phyloP scores from a whole-genome alignment of 1,284 basidiomycete species.

The Leccinum subspadiceum region DNA sequence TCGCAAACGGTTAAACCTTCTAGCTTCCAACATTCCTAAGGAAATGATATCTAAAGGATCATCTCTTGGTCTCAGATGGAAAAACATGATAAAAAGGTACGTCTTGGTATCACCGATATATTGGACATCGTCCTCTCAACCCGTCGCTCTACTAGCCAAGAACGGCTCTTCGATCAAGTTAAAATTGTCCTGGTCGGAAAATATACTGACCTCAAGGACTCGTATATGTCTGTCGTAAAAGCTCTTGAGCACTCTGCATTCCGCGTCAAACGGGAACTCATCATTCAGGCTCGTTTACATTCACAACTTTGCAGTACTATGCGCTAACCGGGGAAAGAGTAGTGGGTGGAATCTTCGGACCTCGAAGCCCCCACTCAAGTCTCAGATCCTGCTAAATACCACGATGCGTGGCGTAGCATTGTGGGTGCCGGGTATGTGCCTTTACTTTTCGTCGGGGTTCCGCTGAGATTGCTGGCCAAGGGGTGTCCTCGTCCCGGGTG shows the following conservation, averaged over 20 bases:
- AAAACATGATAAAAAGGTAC: conserved; percentile 76
- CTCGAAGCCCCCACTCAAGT: conserved; percentile 82
- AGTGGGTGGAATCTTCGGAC: conserved; percentile 99
- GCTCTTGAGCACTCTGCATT: conserved; percentile 96
- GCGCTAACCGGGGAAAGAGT: conserved; percentile 5
- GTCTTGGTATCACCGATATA: background rate
- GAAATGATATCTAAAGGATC: conserved; percentile 63
- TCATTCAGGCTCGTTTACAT: conserved; percentile 59
- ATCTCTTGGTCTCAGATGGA: conserved; percentile 76
- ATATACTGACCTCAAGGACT: conserved; percentile 96
- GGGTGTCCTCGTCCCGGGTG: conserved; percentile 94
- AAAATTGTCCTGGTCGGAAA: conserved; percentile 95
- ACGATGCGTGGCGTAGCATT: conserved; percentile 93
- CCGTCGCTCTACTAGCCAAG: conserved; percentile 57
- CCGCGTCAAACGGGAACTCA: conserved; percentile 82
- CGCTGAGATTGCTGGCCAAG: conserved; percentile 39
- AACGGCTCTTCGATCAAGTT: conserved; percentile 89
- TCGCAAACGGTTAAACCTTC: conserved; percentile 77
- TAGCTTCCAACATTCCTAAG: conserved; percentile 54
- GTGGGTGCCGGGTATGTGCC: conserved; percentile 79
- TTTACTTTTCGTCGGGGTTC: background rate
- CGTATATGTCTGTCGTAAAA: conserved; percentile 98
- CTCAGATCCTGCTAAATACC: conserved; percentile 84
- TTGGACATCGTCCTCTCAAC: conserved; percentile 1
- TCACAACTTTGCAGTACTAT: conserved; percentile 2